phyloP scores from a whole-genome alignment of 805 yeast species.

The Saccharomycopsis sp. region DNA sequence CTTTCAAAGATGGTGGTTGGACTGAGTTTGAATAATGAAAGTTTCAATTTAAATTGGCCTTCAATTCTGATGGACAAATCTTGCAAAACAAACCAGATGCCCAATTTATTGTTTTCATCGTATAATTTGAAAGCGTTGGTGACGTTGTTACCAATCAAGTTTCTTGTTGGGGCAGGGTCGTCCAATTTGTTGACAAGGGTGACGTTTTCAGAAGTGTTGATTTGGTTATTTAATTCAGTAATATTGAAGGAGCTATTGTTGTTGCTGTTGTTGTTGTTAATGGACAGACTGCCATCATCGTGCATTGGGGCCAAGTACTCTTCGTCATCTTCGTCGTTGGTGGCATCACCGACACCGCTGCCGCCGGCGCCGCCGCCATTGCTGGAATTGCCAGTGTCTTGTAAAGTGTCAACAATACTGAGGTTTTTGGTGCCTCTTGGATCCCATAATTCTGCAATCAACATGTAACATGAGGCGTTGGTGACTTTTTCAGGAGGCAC shows the following conservation, averaged over 20 bases:
- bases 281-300: constrained; percentile 3
- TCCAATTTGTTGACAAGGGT: constrained; percentile 20
- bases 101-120: constrained; percentile 29
- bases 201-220: constrained; percentile 16
- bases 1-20: constrained; percentile 20
- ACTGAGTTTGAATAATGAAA: constrained; percentile 29
- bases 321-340: constrained; percentile 16
- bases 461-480: constrained; percentile 28
- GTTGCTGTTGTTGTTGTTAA: constrained; percentile 9
- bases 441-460: constrained; percentile 35
- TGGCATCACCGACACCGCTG: constrained; percentile 4
- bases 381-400: constrained; percentile 17
- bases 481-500: constrained; percentile 27
- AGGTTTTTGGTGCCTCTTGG: constrained; percentile 26
- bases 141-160: constrained; percentile 33
- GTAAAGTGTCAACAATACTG: constrained; percentile 21
- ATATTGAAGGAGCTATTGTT: constrained; percentile 13
- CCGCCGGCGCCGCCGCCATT: neutral
- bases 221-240: no score
- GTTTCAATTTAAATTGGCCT: constrained; percentile 33
- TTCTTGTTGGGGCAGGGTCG: constrained; percentile 28
- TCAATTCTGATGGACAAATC: constrained; percentile 36
- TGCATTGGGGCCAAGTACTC: constrained; percentile 11
- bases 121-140: constrained; percentile 32
- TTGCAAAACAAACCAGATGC: constrained; percentile 36